Percentiles rank a stretch among this genome's conserved stretches.
Conservation (phyloP, 2,329 filamentous ascomycete species). For the Ascochyta viciae-villosae region DNA sequence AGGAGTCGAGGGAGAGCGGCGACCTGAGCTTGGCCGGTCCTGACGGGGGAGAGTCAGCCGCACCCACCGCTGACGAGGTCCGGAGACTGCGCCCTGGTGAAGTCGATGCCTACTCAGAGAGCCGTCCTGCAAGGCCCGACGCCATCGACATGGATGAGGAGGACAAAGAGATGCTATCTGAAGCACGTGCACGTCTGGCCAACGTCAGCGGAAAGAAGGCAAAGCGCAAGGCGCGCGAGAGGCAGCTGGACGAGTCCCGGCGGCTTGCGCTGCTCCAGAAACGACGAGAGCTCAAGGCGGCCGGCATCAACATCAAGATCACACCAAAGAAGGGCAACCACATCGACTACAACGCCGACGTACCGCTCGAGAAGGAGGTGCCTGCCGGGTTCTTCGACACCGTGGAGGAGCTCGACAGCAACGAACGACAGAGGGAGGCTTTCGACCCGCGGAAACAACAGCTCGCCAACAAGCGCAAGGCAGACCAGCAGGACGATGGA, state of each 20-base stretch:
- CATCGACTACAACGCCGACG: constrained; percentile 99
- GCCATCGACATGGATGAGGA: constrained; percentile 98
- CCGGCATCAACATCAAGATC: constrained; percentile 98
- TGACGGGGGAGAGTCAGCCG: constrained; percentile 83
- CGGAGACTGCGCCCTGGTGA: constrained; percentile 88
- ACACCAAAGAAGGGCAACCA: constrained; percentile 89
- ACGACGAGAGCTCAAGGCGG: constrained; percentile 93
- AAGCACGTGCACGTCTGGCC: constrained; percentile 92
- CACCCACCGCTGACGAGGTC: constrained; percentile 92
- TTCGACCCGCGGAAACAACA: constrained; percentile 96
- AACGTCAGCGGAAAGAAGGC: constrained; percentile 99
- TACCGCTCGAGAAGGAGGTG: constrained; percentile 94
- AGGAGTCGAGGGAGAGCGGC: constrained; percentile 84
- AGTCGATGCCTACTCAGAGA: constrained; percentile 95
- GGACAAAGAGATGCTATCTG: constrained; percentile 99
- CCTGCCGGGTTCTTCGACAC: constrained; percentile 94
- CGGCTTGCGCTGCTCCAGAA: constrained; percentile 92
- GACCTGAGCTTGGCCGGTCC: constrained; percentile 84
- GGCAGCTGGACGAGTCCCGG: constrained; percentile 93
- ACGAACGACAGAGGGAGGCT: constrained; percentile 81
- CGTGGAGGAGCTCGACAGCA: constrained; percentile 76
- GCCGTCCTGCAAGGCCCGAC: constrained; percentile 92
- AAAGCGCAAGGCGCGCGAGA: constrained; percentile 93
- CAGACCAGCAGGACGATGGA: constrained; percentile 82
- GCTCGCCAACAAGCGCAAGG: constrained; percentile 89